Percentiles rank a stretch among this genome's conserved stretches.
Evolutionary conservation across 2,329 filamentous ascomycete species (phyloP).

Genomic region (Alternaria ventricosa): DNA sequence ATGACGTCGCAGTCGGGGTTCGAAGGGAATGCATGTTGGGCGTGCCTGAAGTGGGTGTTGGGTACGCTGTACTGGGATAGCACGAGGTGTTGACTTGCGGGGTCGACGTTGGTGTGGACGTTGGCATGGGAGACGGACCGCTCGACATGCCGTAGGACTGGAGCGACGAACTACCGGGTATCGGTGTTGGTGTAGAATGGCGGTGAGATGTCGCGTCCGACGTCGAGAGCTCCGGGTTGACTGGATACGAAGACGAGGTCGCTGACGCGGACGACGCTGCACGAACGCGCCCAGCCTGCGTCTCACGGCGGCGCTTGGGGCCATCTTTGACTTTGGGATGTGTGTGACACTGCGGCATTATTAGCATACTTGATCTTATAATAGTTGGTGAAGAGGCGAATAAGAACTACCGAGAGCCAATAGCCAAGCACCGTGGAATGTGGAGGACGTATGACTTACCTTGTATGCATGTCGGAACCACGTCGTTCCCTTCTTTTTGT

Average conservation of each 20-base stretch:
- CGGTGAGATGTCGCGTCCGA: conserved; percentile 29
- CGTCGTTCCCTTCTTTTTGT: conserved; percentile 90
- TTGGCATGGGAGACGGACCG: conserved; percentile 20
- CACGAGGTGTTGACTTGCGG: conserved; percentile 26
- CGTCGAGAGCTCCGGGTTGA: conserved; percentile 37
- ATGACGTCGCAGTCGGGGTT: conserved; percentile 27
- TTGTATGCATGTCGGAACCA: conserved; percentile 93
- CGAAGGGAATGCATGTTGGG: conserved; percentile 28
- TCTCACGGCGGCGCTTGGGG: conserved; percentile 52
- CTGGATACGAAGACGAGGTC: conserved; percentile 43
- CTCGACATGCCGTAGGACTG: conserved; percentile 34
- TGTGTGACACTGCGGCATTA: conserved; percentile 47
- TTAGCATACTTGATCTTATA: conserved; percentile 32
- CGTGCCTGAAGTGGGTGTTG: conserved; percentile 33
- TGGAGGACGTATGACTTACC: conserved; percentile 52
- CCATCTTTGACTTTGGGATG: conserved; percentile 54
- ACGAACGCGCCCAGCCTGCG: conserved; percentile 45
- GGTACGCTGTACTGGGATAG: conserved; percentile 32
- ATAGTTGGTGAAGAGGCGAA: conserved; percentile 8
- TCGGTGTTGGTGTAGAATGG: conserved; percentile 41
- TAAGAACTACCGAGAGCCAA: conserved; percentile 7
- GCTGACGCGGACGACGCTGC: conserved; percentile 45
- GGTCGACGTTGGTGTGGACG: conserved; percentile 28
- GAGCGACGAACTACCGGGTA: conserved; percentile 29
- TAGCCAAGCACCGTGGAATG: conserved; percentile 13